Base-by-base conservation (phyloP, 2,329 filamentous ascomycete genomes). In the Iodosphaeria phyllophila region DNA sequence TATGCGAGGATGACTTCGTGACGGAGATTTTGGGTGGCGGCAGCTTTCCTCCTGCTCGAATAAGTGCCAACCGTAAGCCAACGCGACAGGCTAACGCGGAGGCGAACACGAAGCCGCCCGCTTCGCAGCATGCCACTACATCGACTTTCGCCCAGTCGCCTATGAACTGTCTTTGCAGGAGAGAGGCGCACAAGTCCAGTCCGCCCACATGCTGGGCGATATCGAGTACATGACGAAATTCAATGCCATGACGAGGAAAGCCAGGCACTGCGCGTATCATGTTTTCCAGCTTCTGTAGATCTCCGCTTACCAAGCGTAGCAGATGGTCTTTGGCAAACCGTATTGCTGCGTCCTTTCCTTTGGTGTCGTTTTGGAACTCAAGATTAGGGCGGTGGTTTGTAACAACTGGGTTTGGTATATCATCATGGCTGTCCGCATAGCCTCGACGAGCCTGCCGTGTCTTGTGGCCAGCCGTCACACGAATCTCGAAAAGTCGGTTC, bases 221-320 rank as follows among this genome's bases (percentile, higher is more conserved):
- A 35, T 48, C 48, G 22, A 74, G 59, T 2, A 74, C 53, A 30
- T 74, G 63, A 24, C 56, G 63, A 38, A 73, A 74, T 4, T 56
- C 37, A 33, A 71, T 57, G 11, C 49, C 56, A 0, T 29, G 41
- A 4, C 46, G 45, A 34, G 67, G 66, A 39, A 66, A 71, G 39
- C 60, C 35, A 13, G 55, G 48, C 18, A 62, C 37, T 5, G 30
- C 11, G 16, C 44, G 50, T 9, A 69, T 57, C 62, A 72, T 67
- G 15, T 42, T 28, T 14, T 44, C 43, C 2, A 74, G 48, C 26
- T 38, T 45, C 26, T 54, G 38, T 10, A 69, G 31, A 24, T 62
- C 52, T 2, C 51, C 30, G 30, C 59, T 33, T 13, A 67, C 22
- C 30, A 62, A 56, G 4, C 53, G 56, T 29, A 60, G 34, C 3